phyloP scores from a whole-genome alignment of 768 basidiomycete species.

The Leccinellum luteum region DNA sequence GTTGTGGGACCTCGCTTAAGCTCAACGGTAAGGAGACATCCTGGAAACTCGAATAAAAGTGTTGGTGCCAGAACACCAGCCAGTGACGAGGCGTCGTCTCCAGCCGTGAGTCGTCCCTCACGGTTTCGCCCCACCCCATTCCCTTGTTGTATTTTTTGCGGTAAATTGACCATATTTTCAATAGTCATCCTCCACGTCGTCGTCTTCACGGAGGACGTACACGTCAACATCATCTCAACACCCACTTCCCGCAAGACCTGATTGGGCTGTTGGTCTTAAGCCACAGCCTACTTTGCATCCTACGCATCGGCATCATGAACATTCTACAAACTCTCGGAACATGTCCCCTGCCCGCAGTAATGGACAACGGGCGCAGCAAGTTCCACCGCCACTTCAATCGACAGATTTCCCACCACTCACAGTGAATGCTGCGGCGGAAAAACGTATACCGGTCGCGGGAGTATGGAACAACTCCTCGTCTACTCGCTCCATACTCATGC shows the following conservation, averaged over 20 bases:
- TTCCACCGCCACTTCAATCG: conserved; percentile 46
- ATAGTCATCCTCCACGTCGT: conserved; percentile 77
- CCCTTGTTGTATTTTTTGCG: background rate
- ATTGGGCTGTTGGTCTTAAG: conserved; percentile 87
- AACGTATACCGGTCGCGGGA: conserved; percentile 55
- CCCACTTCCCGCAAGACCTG: conserved; percentile 78
- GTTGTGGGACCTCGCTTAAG: conserved; percentile 66
- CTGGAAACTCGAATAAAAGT: conserved; percentile 50
- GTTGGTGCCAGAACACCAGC: conserved; percentile 57
- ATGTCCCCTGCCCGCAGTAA: conserved; percentile 38
- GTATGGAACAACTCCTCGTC: conserved; percentile 68
- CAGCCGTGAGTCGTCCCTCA: conserved; percentile 54
- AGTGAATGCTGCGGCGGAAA: conserved; percentile 43
- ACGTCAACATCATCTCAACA: conserved; percentile 74
- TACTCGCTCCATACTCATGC: conserved; percentile 49
- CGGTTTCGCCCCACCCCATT: background rate
- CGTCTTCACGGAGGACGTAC: conserved; percentile 74
- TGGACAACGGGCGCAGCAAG: conserved; percentile 36
- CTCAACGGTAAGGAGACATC: conserved; percentile 44
- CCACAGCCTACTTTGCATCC: conserved; percentile 66
- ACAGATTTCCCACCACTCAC: conserved; percentile 73
- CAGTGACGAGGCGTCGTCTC: conserved; percentile 75
- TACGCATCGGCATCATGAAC: conserved; percentile 54
- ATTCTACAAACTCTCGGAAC: conserved; percentile 35
- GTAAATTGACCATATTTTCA: conserved; percentile 10